These are phyloP conservation scores for Pythium grandisporangium DNA, from an alignment of 352 stramenopile species.

Conservation along the genomic window DNA sequence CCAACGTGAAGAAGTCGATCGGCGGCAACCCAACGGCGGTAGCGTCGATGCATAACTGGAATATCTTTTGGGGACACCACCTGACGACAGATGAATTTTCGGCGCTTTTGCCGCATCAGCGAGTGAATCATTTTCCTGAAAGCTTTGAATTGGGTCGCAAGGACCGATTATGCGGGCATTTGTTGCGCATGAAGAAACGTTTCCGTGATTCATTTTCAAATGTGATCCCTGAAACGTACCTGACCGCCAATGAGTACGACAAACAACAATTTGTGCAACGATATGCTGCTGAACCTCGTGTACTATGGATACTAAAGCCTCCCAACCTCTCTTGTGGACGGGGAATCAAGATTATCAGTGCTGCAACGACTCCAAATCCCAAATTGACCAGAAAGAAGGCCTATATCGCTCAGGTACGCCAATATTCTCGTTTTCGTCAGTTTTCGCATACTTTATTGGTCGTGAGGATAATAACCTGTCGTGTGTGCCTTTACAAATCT, in stretches of 20 bases:
- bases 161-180: constrained; percentile 43
- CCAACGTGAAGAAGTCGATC: constrained; percentile 24
- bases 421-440: neutral
- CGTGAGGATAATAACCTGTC: neutral
- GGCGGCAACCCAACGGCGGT: too few relatives aligned
- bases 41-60: constrained; percentile 39
- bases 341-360: constrained; percentile 64
- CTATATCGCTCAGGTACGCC: constrained; percentile 51
- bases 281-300: constrained; percentile 28
- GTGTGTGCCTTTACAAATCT: constrained; percentile 5
- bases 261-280: constrained; percentile 46
- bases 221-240: constrained; percentile 64
- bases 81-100: constrained; percentile 33
- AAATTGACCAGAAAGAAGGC: constrained; percentile 65
- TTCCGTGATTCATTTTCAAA: constrained; percentile 29
- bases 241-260: constrained; percentile 67
- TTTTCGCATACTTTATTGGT: too few relatives aligned
- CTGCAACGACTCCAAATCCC: constrained; percentile 19
- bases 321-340: constrained; percentile 67
- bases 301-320: constrained; percentile 77
- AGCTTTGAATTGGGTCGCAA: constrained; percentile 78
- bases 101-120: constrained; percentile 36
- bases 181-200: constrained; percentile 59
- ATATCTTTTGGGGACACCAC: constrained; percentile 69
- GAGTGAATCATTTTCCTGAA: constrained; percentile 67